These are phyloP conservation scores for Leishmania arabica DNA, from an alignment of 208 protist genomes.

Conservation along the genomic window DNA sequence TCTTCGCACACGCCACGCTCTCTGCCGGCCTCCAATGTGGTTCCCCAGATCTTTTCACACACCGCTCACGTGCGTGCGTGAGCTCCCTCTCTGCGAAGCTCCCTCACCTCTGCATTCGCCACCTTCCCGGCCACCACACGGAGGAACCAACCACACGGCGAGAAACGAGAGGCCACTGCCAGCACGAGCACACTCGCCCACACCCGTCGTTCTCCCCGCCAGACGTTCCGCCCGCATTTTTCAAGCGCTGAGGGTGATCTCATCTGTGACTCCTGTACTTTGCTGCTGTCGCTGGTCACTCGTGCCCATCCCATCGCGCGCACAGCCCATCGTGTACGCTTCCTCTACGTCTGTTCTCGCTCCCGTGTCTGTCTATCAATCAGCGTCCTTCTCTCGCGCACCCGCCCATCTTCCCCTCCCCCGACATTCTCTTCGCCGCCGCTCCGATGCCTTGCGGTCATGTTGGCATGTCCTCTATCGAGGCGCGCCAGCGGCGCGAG, in stretches of 20 bases:
- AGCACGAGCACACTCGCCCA: neutral
- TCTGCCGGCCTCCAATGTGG: neutral
- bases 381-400: slow-evolving; percentile 7
- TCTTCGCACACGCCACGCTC: neutral
- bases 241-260: neutral
- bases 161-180: neutral
- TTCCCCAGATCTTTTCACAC: neutral
- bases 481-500: slow-evolving; percentile 69
- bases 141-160: neutral
- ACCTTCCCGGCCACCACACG: neutral
- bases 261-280: neutral
- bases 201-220: neutral
- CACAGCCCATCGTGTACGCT: neutral
- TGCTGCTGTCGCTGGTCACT: neutral
- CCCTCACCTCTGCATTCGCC: neutral
- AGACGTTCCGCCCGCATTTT: neutral
- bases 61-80: neutral
- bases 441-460: slow-evolving; percentile 17
- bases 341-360: neutral
- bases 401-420: too few species aligned
- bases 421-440: neutral
- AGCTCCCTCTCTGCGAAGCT: neutral
- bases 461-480: slow-evolving; percentile 43
- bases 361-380: neutral
- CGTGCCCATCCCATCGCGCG: neutral